Evolutionary conservation across 331 rosid genomes (phyloP), one percentile per base, ranked within the genome.

Genomic region (Acacia concinna): DNA sequence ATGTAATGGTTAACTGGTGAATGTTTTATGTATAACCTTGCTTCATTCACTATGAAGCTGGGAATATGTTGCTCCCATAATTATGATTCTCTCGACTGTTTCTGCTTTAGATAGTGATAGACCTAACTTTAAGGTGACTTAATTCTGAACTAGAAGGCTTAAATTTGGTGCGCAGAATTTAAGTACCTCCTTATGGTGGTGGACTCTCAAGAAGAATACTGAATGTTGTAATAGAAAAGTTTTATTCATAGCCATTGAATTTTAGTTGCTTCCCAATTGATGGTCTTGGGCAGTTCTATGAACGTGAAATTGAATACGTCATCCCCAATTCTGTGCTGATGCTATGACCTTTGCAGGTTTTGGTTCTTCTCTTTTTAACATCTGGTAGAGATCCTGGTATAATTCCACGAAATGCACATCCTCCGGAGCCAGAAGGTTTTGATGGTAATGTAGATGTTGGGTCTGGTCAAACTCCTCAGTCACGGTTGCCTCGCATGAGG

Each of bases 381-480:
- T 92, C 98, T 69, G 97, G 97, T 68, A 90, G 97, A 88, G 98
- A 94, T 84, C 98, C 98, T 75, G 98, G 98, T 66, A 94, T 94
- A 80, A 88, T 94, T 83, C 98, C 98, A 6, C 94, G 97, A 62
- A 94, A 92, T 83, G 87, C 88, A 64, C 97, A 94, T 75, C 98
- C 98, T 66, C 98, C 98, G 0, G 98, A 94, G 87, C 97, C 97
- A 51, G 98, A 94, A 85, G 88, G 93, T 75, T 87, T 82, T 18
- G 98, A 94, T 47, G 89, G 88, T 75, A 87, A 44, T 80, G 30
- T 78, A 41, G 98, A 94, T 70, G 80, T 56, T 75, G 97, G 92
- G 52, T 83, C 93, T 14, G 91, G 93, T 69, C 98, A 94, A 87
- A 94, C 97, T 78, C 97, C 97, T 56, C 98, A 91, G 72, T 72